These are phyloP conservation scores for Phytophthora rubi DNA, from an alignment of 352 stramenopile genomes.

Conservation along the genomic window DNA sequence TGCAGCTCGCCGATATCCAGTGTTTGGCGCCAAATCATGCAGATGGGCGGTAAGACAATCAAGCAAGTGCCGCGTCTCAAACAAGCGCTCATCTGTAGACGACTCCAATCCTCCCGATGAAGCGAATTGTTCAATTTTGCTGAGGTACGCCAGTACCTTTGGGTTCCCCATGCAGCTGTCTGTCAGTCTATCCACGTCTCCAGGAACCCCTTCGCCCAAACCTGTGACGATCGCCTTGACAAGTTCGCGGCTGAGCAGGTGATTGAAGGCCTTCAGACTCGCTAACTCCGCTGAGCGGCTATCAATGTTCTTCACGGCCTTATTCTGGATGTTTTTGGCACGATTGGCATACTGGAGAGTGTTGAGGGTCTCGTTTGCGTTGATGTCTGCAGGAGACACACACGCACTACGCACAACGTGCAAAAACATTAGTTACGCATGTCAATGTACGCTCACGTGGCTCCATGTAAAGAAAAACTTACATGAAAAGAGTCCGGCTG, in stretches of 20 bases:
- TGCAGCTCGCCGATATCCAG: slow-evolving; percentile 2
- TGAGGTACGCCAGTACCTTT: slow-evolving; percentile 62
- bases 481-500: slow-evolving; percentile 90
- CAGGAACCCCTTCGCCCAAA: slow-evolving; percentile 23
- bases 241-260: slow-evolving; percentile 70
- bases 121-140: slow-evolving; percentile 59
- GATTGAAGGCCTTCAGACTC: slow-evolving; percentile 71
- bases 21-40: slow-evolving; percentile 24
- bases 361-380: slow-evolving; percentile 78
- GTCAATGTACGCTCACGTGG: not conserved
- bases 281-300: slow-evolving; percentile 75
- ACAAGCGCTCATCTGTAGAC: slow-evolving; percentile 30
- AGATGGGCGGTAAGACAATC: slow-evolving; percentile 29
- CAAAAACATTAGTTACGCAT: not conserved
- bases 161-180: slow-evolving; percentile 55
- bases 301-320: slow-evolving; percentile 90
- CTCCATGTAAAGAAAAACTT: slow-evolving; percentile 17
- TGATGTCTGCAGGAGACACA: slow-evolving; percentile 77
- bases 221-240: slow-evolving; percentile 60
- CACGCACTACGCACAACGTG: slow-evolving; percentile 61
- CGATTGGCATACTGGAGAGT: slow-evolving; percentile 89
- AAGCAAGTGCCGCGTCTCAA: slow-evolving; percentile 28
- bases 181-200: slow-evolving; percentile 37
- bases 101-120: slow-evolving; percentile 26
- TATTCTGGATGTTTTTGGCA: slow-evolving; percentile 91